Base-by-base conservation (phyloP, 495 filamentous ascomycete genomes). In the Penicillium parvum region DNA sequence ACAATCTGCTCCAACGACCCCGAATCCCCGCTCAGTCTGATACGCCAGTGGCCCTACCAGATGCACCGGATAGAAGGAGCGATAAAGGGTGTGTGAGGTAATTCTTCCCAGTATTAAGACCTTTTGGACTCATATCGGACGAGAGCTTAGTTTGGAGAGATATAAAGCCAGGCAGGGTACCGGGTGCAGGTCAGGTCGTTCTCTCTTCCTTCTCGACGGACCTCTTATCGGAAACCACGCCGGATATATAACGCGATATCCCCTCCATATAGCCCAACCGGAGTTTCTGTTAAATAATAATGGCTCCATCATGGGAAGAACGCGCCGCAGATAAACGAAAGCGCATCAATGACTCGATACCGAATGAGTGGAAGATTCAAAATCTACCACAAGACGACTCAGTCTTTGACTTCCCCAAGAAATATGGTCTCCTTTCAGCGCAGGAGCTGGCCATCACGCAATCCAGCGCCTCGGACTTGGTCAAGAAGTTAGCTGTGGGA, bases 281-380 rank as follows among this genome's bases (percentile, higher is more conserved):
- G n/a, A n/a, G n/a, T n/a, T n/a, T n/a, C n/a, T n/a, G n/a, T n/a
- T n/a, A 14, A 30, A 6, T 14, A 29, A 17, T 7, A 9, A 49
- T 49, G 45, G 11, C 37, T 14, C 12, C 23, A 15, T 17, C 15
- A 4, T 49, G 45, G 45, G 38, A 49, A 37, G 12, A 49, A 25
- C 27, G 28, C 4, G 45, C 45, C 15, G 37, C 45, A 4, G 39
- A 49, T 19, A 49, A 49, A 18, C 22, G 26, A 25, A 33, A 10
- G 3, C 45, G 45, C n/a, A 49, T 49, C 37, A 32, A 43, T 7
- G 16, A 43, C 12, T 49, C 45, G 8, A 49, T 49, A 7, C 39
- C 45, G 11, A 6, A 27, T 2, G 45, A 37, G 37, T 49, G 45
- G 45, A 43, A 26, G 33, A 49, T 49, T 19, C 23, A 37, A 32